Base-by-base conservation (phyloP, 257 asterid genomes). In the Knoxia roxburghii region DNA sequence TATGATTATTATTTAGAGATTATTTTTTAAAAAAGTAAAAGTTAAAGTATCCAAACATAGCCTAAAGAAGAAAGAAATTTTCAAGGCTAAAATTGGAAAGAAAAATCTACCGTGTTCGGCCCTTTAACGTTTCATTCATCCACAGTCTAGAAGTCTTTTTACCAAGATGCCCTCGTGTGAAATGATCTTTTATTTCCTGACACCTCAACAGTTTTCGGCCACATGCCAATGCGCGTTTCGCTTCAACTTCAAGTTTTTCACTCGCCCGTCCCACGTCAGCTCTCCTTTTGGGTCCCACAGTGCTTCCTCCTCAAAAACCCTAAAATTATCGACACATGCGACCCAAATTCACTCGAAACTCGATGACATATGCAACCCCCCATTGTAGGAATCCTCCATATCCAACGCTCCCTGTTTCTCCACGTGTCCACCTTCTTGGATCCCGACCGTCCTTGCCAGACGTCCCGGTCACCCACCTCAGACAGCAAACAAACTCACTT, bases 401-500 rank as follows among this genome's bases (percentile, higher is more conserved):
- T 81, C 90, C 20, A 1, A 75, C 81, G 82, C 4, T 24, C 17
- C 0, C 0, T 0, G 7, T 0, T 0, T 0, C 0, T 50, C 86
- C 98, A 85, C 95, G 94, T 84, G 87, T 73, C 18, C 0, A 0
- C 0, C 0, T 1, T n/a, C 12, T 33, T 3, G 0, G 26, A 91
- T 85, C 86, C 0, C 0, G 3, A 37, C 87, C 95, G 95, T 80
- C 27, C 11, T 52, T 76, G 84, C 68, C 87, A 87, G 90, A 72
- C 78, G 83, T 76, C 74, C n/a, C 82, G 96, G 95, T 82, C 90
- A 91, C 79, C 73, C 46, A 12, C 71, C 76, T 72, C 70, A 54
- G 95, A 89, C 95, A 85, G 90, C 91, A 72, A 80, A 82, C 83
- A 68, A 78, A 78, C 4, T 49, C 20, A 68, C n/a, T 6, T 4